Base-by-base conservation (phyloP, 2,329 filamentous ascomycete genomes). In the Colletotrichum cereale region DNA sequence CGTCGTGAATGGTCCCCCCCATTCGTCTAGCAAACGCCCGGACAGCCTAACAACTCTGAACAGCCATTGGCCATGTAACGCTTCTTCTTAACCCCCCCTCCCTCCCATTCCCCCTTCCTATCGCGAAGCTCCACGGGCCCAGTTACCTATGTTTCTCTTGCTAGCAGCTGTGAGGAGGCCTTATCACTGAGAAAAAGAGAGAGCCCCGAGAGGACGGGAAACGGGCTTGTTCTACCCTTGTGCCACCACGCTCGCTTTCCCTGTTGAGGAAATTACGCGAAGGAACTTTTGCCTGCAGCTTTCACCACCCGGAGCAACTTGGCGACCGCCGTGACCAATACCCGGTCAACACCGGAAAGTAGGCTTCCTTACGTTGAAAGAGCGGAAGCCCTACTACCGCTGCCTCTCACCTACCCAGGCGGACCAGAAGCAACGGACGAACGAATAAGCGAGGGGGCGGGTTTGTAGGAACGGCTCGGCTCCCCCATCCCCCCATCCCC, bases 271-370 rank as follows among this genome's bases (percentile, higher is more conserved):
- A 79, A 62, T 76, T 81, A 78, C 77, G 77, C 80, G 77, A 82
- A 73, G 80, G 80, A 80, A 82, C 81, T 82, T 82, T 82, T 82
- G 81, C 80, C 79, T 77, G 77, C 77, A 76, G 77, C 78, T 77
- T 77, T 77, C 76, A 76, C 77, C 61, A 72, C 61, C 55, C 75
- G 78, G 74, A 75, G 78, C 78, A 76, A 76, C 80, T 81, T 80
- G 80, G 76, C 78, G 73, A 76, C 74, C 76, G 62, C 71, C 73
- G 74, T 73, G 74, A 73, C 78, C 77, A 66, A 73, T 74, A 67
- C 71, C 61, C 61, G 52, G 61, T 53, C 70, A 62, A 69, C 57
- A 52, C 36, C 73, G 67, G 52, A 62, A 67, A 65, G 66, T 73
- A 67, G 66, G 66, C 67, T 58, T 66, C 47, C 31, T 68, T 26